Base-by-base conservation (phyloP, 441 rosid genomes). In the Hypseocharis bilobata region DNA sequence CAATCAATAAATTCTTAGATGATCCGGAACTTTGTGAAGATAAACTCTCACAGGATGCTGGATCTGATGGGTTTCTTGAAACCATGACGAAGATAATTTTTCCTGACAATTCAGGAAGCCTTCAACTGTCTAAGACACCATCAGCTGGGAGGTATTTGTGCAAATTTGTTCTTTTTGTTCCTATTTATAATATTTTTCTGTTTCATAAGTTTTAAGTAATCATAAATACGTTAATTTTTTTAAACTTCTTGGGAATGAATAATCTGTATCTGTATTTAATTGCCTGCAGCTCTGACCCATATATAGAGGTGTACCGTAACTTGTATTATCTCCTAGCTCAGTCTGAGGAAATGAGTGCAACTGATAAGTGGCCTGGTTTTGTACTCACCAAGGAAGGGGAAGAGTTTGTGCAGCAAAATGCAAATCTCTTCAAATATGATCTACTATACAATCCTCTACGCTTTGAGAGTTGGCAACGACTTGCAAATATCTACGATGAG, bases 291-390 rank as follows among this genome's bases (percentile, higher is more conserved):
- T 83, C 92, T 64, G 88, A 82, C 75, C 87, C 91, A 60, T 88
- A 89, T 83, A 69, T 82, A 77, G 96, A 94, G 65, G 89, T 94
- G 73, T 91, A 89, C 77, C 68, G 82, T 82, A 86, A 94, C 80
- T 84, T 94, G 72, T 94, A 89, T 80, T 89, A 88, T 77, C 86
- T 83, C 72, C 76, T 91, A 67, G 98, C 89, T 45, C 96, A 88
- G 81, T 86, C 96, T 1, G 99, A 91, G 82, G 99, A 94, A 81
- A 86, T 85, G 86, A 91, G 78, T 77, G 93, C 99, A 74, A 89
- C 92, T 75, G 99, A 94, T 79, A 94, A 91, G 74, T 89, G 96
- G 98, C 95, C 99, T 8, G 98, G 99, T 66, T 91, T 91, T 82
- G 99, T 94, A 62, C 96, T 94, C 70, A 89, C 98, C 34, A 88